Evolutionary conservation across 140 eudicot species (phyloP), one percentile per base, ranked within the genome.

Genomic region (Senecio squalidus): DNA sequence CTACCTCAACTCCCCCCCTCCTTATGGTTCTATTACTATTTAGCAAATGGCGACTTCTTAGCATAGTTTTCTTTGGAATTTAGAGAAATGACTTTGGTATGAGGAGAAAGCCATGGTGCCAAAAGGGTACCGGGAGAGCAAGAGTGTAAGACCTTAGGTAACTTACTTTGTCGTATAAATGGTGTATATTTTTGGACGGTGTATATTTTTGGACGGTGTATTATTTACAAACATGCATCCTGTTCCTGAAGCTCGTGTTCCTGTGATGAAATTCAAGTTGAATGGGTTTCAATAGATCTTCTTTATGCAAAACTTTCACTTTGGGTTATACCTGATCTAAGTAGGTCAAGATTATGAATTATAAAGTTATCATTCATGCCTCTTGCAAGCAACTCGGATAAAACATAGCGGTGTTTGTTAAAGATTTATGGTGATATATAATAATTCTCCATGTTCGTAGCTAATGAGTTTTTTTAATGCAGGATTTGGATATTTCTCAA

Each of bases 201-300:
- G n/a, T n/a, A n/a, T n/a, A n/a, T n/a, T n/a, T n/a, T n/a, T n/a
- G n/a, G n/a, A n/a, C n/a, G n/a, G n/a, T n/a, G n/a, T n/a, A n/a
- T n/a, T n/a, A n/a, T n/a, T n/a, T n/a, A 70, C 84, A 62, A 95
- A 90, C 44, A 60, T 90, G 49, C 95, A 82, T 66, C 89, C 95
- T 62, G 95, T 90, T 16, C 94, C 95, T 25, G 95, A 86, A 62
- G 97, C 95, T 49, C 87, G 83, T 76, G 97, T 90, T 48, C 97
- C 97, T 0, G 97, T 90, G 49, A 80, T 90, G 85, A 72, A 21
- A 34, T 90, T 90, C 77, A 90, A 90, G 82, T 80, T 90, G 66
- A 75, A 53, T 55, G 97, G 34, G 85, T 90, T 51, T 90, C 95
- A 24, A 83, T 90, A 61, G 97, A 90, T 79, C 91, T 90, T 72